These are phyloP conservation scores for Exophiala bonariae DNA, from an alignment of 2,329 filamentous ascomycete species.

Conservation along the genomic window DNA sequence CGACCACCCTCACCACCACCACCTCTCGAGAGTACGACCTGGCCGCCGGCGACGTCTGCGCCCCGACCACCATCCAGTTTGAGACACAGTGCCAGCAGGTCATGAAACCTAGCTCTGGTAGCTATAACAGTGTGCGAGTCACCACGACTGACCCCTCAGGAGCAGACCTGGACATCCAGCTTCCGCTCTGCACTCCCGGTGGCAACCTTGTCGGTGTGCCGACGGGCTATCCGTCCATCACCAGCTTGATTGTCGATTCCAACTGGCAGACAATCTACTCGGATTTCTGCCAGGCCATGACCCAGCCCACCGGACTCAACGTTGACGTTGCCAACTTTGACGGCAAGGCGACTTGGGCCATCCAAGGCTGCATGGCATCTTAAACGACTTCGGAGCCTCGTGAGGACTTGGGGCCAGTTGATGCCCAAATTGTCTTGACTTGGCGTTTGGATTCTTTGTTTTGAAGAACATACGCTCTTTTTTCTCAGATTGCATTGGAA, in stretches of 20 bases:
- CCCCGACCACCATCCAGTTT: not conserved
- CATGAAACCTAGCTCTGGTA: not conserved
- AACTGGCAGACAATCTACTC: not conserved
- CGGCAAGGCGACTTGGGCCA: not conserved
- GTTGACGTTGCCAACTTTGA: constrained; percentile 1
- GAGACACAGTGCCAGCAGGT: not conserved
- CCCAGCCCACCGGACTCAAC: not conserved
- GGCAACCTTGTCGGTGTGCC: not conserved
- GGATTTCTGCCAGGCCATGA: not conserved
- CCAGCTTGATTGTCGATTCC: not conserved
- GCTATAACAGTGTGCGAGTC: not conserved
- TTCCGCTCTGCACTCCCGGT: not conserved
- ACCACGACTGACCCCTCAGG: not conserved
- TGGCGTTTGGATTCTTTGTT: not conserved
- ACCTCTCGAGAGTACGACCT: not conserved
- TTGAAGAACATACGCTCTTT: not conserved
- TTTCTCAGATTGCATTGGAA: not conserved
- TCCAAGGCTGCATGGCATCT: not conserved
- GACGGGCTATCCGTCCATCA: not conserved
- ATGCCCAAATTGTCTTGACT: not conserved
- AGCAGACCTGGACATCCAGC: not conserved
- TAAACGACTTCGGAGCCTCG: not conserved
- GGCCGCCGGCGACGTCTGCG: not conserved
- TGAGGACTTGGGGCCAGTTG: not conserved
- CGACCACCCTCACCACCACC: not conserved